Percentiles rank a stretch among this genome's conserved stretches.
Conservation (phyloP, 2,329 filamentous ascomycete species). For the Fonsecaea monophora region DNA sequence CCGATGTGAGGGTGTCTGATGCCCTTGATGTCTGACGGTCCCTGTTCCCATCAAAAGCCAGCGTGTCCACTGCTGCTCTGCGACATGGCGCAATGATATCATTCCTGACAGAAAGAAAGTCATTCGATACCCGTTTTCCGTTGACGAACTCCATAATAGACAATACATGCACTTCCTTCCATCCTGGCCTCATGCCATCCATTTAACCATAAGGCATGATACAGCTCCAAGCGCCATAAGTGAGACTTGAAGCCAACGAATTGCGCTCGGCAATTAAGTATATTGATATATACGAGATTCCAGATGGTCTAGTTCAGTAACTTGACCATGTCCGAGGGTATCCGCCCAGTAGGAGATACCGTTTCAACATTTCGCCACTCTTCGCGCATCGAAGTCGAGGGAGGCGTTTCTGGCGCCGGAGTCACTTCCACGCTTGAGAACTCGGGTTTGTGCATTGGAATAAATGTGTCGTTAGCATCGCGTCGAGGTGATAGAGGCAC, state of each 20-base stretch:
- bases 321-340: conserved; percentile 37
- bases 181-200: background rate
- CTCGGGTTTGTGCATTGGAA: conserved; percentile 23
- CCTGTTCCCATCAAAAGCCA: conserved; percentile 1
- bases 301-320: conserved; percentile 33
- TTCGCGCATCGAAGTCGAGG: conserved; percentile 17
- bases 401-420: conserved; percentile 37
- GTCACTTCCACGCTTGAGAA: conserved; percentile 32
- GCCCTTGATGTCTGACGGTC: background rate
- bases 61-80: background rate
- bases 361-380: conserved; percentile 35
- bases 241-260: background rate
- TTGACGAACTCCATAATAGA: background rate
- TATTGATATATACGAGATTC: background rate
- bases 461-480: conserved; percentile 29
- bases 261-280: background rate
- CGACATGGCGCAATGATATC: background rate
- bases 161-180: background rate
- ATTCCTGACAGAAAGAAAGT: background rate
- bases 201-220: background rate
- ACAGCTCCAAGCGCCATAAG: background rate
- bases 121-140: background rate
- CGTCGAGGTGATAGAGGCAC: conserved; percentile 35
- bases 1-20: background rate
- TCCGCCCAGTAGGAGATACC: conserved; percentile 36